Evolutionary conservation across 306 rosid genomes (phyloP).

Genomic region (Pueraria montana): DNA sequence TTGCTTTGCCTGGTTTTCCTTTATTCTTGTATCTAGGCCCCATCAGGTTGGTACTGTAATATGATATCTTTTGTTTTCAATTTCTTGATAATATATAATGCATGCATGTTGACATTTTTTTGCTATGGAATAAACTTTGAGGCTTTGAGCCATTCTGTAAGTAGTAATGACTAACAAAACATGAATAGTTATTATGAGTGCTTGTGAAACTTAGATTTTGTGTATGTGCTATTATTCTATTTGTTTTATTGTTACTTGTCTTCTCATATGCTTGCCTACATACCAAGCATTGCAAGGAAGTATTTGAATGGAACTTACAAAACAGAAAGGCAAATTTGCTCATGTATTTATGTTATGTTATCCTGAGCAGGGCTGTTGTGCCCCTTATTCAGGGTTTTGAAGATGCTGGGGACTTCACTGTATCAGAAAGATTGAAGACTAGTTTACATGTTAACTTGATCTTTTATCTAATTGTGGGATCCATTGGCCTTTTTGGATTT

Average conservation of each 20-base stretch:
- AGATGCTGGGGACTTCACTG: constrained; percentile 97
- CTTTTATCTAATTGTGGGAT: constrained; percentile 87
- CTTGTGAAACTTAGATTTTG: constrained; percentile 31
- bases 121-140: neutral
- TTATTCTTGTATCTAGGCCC: neutral
- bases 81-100: constrained; percentile 1
- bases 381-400: constrained; percentile 99
- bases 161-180: constrained; percentile 16
- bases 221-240: constrained; percentile 25
- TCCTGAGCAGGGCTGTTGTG: constrained; percentile 86
- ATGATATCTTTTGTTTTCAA: constrained; percentile 26
- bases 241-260: constrained; percentile 26
- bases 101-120: constrained; percentile 16
- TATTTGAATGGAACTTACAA: constrained; percentile 34
- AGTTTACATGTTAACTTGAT: constrained; percentile 88
- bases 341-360: constrained; percentile 53
- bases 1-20: constrained; percentile 14
- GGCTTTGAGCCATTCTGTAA: neutral
- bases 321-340: constrained; percentile 54
- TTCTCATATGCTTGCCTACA: constrained; percentile 11
- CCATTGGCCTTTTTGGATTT: constrained; percentile 80
- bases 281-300: constrained; percentile 29
- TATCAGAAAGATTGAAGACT: constrained; percentile 90
- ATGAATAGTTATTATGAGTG: neutral
- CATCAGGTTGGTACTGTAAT: constrained; percentile 1